Conservation (phyloP, 495 filamentous ascomycete genomes). For the Patellaria atrata region DNA sequence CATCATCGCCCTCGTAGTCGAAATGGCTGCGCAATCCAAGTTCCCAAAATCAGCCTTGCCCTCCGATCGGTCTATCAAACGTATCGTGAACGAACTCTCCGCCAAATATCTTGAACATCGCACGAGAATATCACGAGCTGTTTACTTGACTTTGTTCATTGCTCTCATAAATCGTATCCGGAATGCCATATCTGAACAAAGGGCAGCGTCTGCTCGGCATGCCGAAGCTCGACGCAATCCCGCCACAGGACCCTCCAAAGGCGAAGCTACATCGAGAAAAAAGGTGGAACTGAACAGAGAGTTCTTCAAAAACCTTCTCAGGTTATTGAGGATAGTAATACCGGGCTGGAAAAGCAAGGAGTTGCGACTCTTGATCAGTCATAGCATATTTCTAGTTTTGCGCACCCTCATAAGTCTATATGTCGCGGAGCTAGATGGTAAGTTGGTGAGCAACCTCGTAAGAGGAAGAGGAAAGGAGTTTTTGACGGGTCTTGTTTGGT, state of each 20-base stretch:
- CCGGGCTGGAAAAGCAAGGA: constrained; percentile 85
- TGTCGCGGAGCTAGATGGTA: constrained; percentile 89
- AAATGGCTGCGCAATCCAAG: constrained; percentile 83
- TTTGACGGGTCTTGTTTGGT: constrained; percentile 79
- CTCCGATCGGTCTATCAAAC: constrained; percentile 57
- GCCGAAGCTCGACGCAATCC: constrained; percentile 44
- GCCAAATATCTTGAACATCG: constrained; percentile 71
- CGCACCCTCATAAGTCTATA: constrained; percentile 86
- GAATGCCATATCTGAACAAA: constrained; percentile 84
- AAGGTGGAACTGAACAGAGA: constrained; percentile 89
- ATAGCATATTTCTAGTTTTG: constrained; percentile 67
- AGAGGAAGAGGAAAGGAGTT: constrained; percentile 87
- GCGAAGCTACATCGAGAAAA: constrained; percentile 42
- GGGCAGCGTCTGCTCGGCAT: constrained; percentile 64
- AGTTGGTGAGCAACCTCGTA: constrained; percentile 78
- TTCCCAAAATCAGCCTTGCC: constrained; percentile 36
- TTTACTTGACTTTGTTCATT: constrained; percentile 84
- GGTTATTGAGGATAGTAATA: constrained; percentile 72
- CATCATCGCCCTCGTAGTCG: too few relatives aligned
- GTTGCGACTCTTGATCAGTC: constrained; percentile 67
- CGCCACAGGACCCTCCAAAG: constrained; percentile 36
- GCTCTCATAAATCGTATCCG: constrained; percentile 81
- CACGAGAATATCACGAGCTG: constrained; percentile 73
- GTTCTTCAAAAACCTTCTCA: constrained; percentile 77
- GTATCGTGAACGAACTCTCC: constrained; percentile 57